These are phyloP conservation scores for Puccinia novopanici DNA, from an alignment of 1,284 basidiomycete genomes.

Conservation along the genomic window DNA sequence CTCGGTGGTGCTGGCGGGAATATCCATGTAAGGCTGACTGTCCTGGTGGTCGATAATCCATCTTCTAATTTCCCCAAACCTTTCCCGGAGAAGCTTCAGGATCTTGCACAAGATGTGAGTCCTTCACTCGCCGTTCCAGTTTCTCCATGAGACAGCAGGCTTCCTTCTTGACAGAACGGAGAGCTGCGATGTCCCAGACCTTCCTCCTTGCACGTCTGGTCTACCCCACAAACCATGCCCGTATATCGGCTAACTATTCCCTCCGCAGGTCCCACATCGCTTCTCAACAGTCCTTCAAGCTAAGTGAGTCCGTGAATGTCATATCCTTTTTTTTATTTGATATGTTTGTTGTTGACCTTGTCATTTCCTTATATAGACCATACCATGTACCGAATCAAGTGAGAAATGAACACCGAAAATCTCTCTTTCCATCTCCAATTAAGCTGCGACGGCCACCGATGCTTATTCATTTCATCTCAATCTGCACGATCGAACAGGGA, in stretches of 20 bases:
- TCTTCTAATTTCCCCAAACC: too few species aligned
- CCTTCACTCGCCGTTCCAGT: neutral
- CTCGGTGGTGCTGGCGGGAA: too few species aligned
- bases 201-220: neutral
- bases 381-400: slow-evolving; percentile 50
- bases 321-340: neutral
- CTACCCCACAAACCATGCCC: neutral
- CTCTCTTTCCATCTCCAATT: neutral
- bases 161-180: neutral
- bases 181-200: neutral
- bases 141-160: neutral
- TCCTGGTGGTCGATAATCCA: too few species aligned
- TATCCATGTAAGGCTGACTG: too few species aligned
- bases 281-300: slow-evolving; percentile 34
- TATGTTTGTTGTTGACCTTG: neutral
- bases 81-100: too few species aligned
- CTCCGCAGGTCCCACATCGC: slow-evolving; percentile 34
- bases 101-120: neutral
- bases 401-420: neutral
- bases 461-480: neutral
- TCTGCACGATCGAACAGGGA: slow-evolving; percentile 68
- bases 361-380: slow-evolving; percentile 23
- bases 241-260: neutral
- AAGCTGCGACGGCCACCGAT: neutral
- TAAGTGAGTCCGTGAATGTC: slow-evolving; percentile 16